Evolutionary conservation across 495 filamentous ascomycete species (phyloP), one percentile per base, ranked within the genome.

Genomic region (Lasiosphaeriaceae sp.): DNA sequence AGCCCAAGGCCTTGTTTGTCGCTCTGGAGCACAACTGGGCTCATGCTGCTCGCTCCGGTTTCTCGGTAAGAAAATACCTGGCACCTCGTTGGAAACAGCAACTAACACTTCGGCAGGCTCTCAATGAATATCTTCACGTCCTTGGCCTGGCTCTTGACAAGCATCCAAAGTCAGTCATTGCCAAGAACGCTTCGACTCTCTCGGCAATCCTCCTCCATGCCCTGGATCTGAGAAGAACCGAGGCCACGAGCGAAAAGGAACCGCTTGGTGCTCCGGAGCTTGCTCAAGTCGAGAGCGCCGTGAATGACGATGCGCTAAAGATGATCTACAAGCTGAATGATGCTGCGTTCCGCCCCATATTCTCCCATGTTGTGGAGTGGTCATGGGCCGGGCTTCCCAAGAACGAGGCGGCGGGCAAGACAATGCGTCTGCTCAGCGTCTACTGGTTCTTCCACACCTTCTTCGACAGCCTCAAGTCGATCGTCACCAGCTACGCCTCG

Each of bases 311-410:
- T 2, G 85, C 84, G 0, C 83, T 97, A 39, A 88, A 90, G 68
- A 92, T 96, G 85, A 88, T 94, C 50, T 89, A 95, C 74, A 97
- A 97, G 79, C 80, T 97, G 20, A 97, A 96, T 71, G 95, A 98
- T 70, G 83, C 87, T n/a, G 83, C 88, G 17, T 98, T 97, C 82
- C 83, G 92, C n/a, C 94, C 94, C 0, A 84, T 97, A 50, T 97
- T 97, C 70, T 78, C 83, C 16, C 83, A 84, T 53, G 71, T 96
- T 6, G 76, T 92, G 21, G 91, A 96, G 31, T 96, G 91, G 90
- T 83, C 88, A 0, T 73, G 21, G 66, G 72, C 56, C 55, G 74
- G 56, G 55, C 72, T 79, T n/a, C 72, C 85, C 21, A 88, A 85
- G 72, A 80, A 80, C 54, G 86, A 90, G 56, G 65, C 60, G 2